phyloP scores from a whole-genome alignment of 1,284 basidiomycete species.

The Ganoderma lucidum region DNA sequence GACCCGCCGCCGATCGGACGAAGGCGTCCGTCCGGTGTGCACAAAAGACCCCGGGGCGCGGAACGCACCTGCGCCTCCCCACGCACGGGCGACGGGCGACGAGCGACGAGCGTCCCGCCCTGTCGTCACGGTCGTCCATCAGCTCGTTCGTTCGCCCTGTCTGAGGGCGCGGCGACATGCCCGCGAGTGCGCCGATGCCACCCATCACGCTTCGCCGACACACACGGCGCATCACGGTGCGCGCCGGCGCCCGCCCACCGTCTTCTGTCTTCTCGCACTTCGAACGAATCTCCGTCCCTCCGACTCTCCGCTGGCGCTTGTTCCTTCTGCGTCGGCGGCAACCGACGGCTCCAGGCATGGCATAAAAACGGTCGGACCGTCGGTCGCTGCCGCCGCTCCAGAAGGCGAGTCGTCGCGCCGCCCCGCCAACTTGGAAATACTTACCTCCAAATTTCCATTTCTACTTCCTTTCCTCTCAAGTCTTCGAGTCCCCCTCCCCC shows the following conservation, averaged over 20 bases:
- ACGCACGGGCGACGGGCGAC: too few species aligned
- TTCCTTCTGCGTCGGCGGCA: not conserved
- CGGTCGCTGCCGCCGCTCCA: not conserved
- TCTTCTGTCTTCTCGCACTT: not conserved
- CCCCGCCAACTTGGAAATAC: not conserved
- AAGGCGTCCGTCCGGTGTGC: conserved; percentile 4
- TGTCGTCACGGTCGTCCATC: not conserved
- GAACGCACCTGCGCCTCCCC: not conserved
- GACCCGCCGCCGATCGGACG: conserved; percentile 2
- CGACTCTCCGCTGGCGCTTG: not conserved
- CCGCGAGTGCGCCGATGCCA: not conserved
- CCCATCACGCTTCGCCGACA: not conserved
- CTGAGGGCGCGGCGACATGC: conserved; percentile 6
- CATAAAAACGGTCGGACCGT: not conserved
- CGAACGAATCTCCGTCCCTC: not conserved
- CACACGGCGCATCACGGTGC: not conserved
- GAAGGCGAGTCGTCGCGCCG: not conserved
- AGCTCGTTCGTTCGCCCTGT: not conserved
- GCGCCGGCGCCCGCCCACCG: not conserved
- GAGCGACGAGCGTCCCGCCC: not conserved
- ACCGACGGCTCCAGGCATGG: not conserved
- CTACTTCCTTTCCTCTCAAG: not conserved
- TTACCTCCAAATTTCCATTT: not conserved
- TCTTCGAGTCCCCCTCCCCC: too few species aligned
- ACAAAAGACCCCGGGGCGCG: not conserved